Percentiles rank a stretch among this genome's conserved stretches.
Evolutionary conservation across 352 stramenopile species (phyloP).

Genomic region (Plasmopara viticola): DNA sequence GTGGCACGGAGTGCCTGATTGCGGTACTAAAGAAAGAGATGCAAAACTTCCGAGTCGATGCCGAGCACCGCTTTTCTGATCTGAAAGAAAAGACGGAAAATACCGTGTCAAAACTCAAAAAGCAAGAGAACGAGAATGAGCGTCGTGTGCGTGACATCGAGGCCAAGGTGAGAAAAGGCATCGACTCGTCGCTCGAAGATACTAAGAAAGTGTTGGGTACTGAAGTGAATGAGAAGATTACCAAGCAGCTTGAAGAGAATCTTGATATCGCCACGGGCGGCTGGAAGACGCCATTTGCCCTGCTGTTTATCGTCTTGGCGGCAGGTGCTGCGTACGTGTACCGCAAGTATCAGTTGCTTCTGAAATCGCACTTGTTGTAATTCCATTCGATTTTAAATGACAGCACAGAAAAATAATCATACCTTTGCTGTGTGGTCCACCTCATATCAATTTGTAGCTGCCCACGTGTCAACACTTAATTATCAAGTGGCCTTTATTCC

Average conservation of each 20-base stretch:
- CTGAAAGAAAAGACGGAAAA: constrained; percentile 85
- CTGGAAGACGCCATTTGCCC: constrained; percentile 77
- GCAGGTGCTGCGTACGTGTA: constrained; percentile 52
- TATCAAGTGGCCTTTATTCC: too few relatives aligned
- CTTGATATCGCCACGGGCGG: constrained; percentile 43
- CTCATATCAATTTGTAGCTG: not conserved
- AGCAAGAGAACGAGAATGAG: constrained; percentile 73
- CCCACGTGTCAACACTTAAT: constrained; percentile 15
- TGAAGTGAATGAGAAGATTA: constrained; percentile 72
- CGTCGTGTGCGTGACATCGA: constrained; percentile 65
- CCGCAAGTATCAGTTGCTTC: constrained; percentile 80
- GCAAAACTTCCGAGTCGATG: constrained; percentile 71
- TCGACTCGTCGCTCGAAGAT: constrained; percentile 55
- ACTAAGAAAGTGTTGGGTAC: constrained; percentile 50
- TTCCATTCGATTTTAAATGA: not conserved
- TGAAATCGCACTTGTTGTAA: constrained; percentile 86
- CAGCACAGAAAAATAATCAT: too few relatives aligned
- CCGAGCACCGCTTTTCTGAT: constrained; percentile 76
- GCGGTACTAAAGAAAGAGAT: constrained; percentile 75
- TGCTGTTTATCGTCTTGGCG: constrained; percentile 56
- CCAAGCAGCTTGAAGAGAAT: constrained; percentile 71
- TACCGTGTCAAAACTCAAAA: constrained; percentile 67
- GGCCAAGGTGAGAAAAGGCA: constrained; percentile 47
- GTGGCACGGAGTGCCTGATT: constrained; percentile 67
- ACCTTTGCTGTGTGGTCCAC: constrained; percentile 19